Percentiles rank a stretch among this genome's conserved stretches.
phyloP scores from a whole-genome alignment of 2,329 filamentous ascomycete genomes.

The Zymoseptoria ardabiliae region DNA sequence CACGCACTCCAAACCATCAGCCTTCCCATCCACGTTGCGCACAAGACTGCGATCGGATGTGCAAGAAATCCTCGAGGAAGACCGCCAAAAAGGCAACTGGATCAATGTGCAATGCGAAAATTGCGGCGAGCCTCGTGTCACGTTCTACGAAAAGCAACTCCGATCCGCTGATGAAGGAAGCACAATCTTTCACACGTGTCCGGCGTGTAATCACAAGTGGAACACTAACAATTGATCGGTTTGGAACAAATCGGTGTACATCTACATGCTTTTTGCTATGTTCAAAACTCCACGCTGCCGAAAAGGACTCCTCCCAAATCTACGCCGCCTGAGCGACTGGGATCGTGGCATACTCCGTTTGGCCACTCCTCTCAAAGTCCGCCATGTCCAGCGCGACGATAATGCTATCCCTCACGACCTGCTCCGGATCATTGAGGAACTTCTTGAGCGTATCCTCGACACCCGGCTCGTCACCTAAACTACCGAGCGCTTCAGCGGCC shows the following conservation, averaged over 20 bases:
- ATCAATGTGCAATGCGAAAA: slow-evolving; percentile 67
- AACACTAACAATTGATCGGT: slow-evolving; percentile 53
- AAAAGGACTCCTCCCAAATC: background rate
- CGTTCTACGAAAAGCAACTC: slow-evolving; percentile 76
- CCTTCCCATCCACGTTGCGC: slow-evolving; percentile 84
- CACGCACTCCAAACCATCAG: slow-evolving; percentile 77
- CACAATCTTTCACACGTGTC: slow-evolving; percentile 81
- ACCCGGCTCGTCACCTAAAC: slow-evolving; percentile 84
- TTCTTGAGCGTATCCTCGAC: slow-evolving; percentile 77
- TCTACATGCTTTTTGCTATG: background rate
- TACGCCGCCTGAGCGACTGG: slow-evolving; percentile 39
- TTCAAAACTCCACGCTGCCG: background rate
- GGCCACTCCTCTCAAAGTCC: slow-evolving; percentile 83
- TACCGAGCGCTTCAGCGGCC: slow-evolving; percentile 90
- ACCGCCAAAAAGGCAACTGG: slow-evolving; percentile 57
- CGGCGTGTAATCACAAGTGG: slow-evolving; percentile 71
- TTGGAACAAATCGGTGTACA: background rate
- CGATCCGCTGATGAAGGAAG: slow-evolving; percentile 91
- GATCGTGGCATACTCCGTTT: slow-evolving; percentile 86
- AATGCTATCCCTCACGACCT: slow-evolving; percentile 89
- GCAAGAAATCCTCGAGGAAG: slow-evolving; percentile 70
- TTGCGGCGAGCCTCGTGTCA: slow-evolving; percentile 75
- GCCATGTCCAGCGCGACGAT: slow-evolving; percentile 97
- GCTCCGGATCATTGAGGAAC: slow-evolving; percentile 84
- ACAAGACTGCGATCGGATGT: slow-evolving; percentile 74